A percentile compares a stretch with the other conserved stretches of the same genome.
phyloP scores from a whole-genome alignment of 371 early-diverging fungal genomes.

The Blastocladiella emersonii region DNA sequence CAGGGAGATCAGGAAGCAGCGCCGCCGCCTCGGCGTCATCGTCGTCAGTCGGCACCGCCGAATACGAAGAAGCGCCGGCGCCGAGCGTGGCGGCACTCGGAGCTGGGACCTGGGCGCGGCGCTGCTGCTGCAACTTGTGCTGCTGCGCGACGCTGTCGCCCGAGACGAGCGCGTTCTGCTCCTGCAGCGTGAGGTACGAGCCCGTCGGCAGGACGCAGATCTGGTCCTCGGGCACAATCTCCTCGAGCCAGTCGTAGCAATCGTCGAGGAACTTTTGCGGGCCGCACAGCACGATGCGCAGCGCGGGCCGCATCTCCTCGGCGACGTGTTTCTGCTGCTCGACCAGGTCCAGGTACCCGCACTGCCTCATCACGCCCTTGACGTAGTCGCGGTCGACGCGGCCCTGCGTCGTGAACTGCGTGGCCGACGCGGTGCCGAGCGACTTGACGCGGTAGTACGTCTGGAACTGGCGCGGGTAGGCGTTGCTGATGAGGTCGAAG shows the following conservation, averaged over 20 bases:
- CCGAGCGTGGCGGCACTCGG: no score
- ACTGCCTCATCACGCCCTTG: not conserved
- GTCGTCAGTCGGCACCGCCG: no score
- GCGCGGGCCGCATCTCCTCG: not conserved
- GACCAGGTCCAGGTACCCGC: not conserved
- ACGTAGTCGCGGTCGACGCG: not conserved
- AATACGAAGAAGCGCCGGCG: no score
- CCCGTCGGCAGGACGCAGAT: not conserved
- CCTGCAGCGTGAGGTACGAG: not conserved
- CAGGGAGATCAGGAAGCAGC: no score
- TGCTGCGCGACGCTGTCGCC: not conserved
- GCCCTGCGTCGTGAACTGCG: not conserved
- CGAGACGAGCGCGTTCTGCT: not conserved
- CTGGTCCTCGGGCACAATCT: not conserved
- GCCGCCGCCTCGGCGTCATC: no score
- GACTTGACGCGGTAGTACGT: not conserved
- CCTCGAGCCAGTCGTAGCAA: not conserved
- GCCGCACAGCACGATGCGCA: not conserved
- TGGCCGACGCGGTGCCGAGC: not conserved
- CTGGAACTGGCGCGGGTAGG: slow-evolving; percentile 2
- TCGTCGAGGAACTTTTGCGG: not conserved
- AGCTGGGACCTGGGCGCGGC: no score
- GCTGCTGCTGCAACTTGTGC: no score
- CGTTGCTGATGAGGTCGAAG: not conserved
- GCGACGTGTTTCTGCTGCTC: no score